A percentile compares a stretch with the other conserved stretches of the same genome.
phyloP scores from a whole-genome alignment of 257 asterid genomes.

The Leonotis leonurus region DNA sequence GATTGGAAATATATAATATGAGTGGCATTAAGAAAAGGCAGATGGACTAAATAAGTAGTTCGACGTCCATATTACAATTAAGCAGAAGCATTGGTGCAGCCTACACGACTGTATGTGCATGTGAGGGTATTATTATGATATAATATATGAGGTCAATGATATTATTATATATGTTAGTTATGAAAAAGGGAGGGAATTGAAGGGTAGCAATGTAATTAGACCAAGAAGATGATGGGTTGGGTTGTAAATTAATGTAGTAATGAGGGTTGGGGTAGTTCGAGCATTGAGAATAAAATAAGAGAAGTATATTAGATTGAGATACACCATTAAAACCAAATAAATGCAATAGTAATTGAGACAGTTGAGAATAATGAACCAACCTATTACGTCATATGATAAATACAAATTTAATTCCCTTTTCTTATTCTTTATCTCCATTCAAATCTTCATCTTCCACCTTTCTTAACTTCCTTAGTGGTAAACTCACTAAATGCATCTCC shows the following conservation, averaged over 20 bases:
- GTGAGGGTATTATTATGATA: conserved; percentile 39
- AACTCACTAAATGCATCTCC: too few species aligned
- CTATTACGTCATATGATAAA: conserved; percentile 69
- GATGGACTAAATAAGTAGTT: too few species aligned
- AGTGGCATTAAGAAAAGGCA: too few species aligned
- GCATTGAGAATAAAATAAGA: conserved; percentile 30
- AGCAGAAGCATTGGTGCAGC: conserved; percentile 25
- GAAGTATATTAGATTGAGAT: conserved; percentile 49
- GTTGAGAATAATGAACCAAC: conserved; percentile 74
- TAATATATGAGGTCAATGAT: conserved; percentile 29
- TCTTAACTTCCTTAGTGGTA: too few species aligned
- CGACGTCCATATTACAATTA: conserved; percentile 24
- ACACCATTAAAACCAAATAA: conserved; percentile 69
- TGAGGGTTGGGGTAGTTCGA: conserved; percentile 34
- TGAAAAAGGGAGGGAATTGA: background rate
- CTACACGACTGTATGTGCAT: conserved; percentile 26
- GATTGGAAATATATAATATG: too few species aligned
- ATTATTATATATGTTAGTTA: too few species aligned
- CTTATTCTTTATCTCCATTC: conserved; percentile 8
- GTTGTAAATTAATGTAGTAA: too few species aligned
- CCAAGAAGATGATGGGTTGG: conserved; percentile 8
- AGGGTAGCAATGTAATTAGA: conserved; percentile 32
- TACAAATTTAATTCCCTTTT: conserved; percentile 61
- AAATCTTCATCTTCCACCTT: conserved; percentile 16
- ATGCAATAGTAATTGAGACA: conserved; percentile 82